Conservation (phyloP, 805 yeast species). For the Metschnikowia continentalis region DNA sequence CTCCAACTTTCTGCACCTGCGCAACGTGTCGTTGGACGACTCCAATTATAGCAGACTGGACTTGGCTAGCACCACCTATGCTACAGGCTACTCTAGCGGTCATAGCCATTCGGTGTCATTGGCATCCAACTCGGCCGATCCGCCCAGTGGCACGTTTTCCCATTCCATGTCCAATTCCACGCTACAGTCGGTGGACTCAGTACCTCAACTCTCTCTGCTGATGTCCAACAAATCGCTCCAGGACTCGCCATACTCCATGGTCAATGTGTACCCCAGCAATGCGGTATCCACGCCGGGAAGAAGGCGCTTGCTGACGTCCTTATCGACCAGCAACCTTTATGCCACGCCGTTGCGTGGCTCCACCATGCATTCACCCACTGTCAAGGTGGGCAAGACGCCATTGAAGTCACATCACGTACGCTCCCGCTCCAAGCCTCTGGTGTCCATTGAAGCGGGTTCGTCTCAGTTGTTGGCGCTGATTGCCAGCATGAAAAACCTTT, state of each 20-base stretch:
- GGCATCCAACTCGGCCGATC: conserved; percentile 14
- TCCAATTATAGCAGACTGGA: conserved; percentile 6
- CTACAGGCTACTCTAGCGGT: not conserved
- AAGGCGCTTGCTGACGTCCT: conserved; percentile 33
- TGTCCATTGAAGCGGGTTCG: conserved; percentile 13
- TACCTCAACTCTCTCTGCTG: conserved; percentile 35
- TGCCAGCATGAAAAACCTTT: conserved; percentile 13
- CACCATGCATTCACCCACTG: conserved; percentile 12
- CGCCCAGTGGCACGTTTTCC: conserved; percentile 16
- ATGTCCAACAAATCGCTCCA: conserved; percentile 32
- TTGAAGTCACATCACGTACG: conserved; percentile 13
- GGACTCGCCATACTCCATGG: conserved; percentile 28
- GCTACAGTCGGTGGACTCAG: conserved; percentile 31
- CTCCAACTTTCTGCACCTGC: conserved; percentile 16
- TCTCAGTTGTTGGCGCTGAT: conserved; percentile 16
- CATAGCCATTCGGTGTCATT: conserved; percentile 8
- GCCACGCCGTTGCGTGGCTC: conserved; percentile 33
- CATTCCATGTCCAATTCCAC: conserved; percentile 16
- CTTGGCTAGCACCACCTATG: not conserved
- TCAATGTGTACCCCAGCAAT: conserved; percentile 5
- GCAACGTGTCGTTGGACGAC: conserved; percentile 18
- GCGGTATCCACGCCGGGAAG: conserved; percentile 32
- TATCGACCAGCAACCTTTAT: conserved; percentile 25
- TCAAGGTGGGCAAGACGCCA: conserved; percentile 37
- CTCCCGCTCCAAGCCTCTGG: conserved; percentile 14